phyloP scores from a whole-genome alignment of 495 filamentous ascomycete genomes.

The Penicillium antarcticum region DNA sequence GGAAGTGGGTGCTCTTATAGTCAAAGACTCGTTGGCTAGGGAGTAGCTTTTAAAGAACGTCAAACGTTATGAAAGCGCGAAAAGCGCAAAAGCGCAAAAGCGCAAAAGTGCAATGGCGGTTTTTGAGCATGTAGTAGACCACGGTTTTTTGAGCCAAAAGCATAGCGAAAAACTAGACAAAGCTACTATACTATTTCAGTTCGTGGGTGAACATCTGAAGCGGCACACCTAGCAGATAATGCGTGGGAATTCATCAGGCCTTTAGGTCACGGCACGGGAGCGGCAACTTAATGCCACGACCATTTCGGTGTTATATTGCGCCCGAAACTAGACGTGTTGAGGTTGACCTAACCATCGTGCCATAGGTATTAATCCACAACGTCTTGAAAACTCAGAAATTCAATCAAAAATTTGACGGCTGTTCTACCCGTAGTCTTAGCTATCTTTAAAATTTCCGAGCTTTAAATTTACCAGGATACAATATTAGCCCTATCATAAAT shows the following conservation, averaged over 20 bases:
- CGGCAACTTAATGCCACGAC: no score
- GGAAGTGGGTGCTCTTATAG: constrained; percentile 3
- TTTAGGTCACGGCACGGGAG: no score
- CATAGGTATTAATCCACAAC: no score
- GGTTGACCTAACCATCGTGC: no score
- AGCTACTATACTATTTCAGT: neutral
- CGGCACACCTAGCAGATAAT: neutral
- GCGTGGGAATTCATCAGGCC: neutral
- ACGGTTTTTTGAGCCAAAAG: neutral
- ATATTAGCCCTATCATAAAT: no score
- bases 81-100: neutral
- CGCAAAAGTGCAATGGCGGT: neutral
- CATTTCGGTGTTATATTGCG: no score
- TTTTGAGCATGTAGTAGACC: neutral
- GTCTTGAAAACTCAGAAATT: no score
- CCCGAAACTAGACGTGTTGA: no score
- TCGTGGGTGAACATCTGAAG: neutral
- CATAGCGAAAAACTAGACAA: neutral
- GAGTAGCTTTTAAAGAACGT: constrained; percentile 2
- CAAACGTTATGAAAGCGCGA: constrained; percentile 1
- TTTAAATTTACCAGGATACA: no score
- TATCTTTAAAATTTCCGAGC: no score
- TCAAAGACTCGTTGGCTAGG: neutral
- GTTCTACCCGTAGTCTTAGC: no score
- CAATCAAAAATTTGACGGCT: no score